These are phyloP conservation scores for Pleurotus ostreatus DNA, from an alignment of 768 basidiomycete genomes.

Conservation along the genomic window DNA sequence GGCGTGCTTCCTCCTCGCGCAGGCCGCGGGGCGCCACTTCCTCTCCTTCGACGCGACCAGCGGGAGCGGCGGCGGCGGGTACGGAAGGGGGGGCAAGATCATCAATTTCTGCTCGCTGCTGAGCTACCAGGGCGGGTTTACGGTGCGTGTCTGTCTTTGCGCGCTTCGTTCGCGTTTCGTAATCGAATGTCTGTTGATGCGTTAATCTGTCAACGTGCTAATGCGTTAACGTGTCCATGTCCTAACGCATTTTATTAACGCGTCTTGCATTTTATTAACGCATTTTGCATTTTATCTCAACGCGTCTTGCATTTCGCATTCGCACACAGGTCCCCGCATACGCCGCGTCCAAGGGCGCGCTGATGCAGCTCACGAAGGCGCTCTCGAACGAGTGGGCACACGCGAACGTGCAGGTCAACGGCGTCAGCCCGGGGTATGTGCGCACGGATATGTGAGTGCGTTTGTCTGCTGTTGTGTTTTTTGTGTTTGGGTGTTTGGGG, in stretches of 20 bases:
- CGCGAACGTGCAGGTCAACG: constrained; percentile 86
- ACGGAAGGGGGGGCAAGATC: constrained; percentile 49
- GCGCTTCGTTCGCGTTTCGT: no score
- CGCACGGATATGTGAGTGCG: constrained; percentile 74
- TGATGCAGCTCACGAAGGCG: constrained; percentile 83
- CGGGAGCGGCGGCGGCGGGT: neutral
- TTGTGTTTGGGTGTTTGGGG: no score
- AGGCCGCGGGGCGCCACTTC: constrained; percentile 90
- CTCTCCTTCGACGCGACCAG: constrained; percentile 42
- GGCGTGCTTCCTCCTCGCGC: constrained; percentile 78
- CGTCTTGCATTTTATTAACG: no score
- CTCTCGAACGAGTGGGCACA: constrained; percentile 92
- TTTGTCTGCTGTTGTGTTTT: no score
- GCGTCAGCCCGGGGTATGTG: constrained; percentile 85
- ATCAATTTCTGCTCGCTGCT: constrained; percentile 70
- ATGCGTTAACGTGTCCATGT: no score
- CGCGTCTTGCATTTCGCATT: no score
- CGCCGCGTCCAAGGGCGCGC: constrained; percentile 85
- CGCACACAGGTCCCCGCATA: constrained; percentile 64
- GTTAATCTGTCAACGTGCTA: no score
- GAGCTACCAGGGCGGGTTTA: constrained; percentile 60
- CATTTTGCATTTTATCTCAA: no score
- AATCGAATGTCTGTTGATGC: no score
- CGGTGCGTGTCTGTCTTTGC: constrained; percentile 23
- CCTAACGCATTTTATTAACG: no score